Conservation (phyloP, 768 basidiomycete genomes). For the Hemileccinum rubropunctum region DNA sequence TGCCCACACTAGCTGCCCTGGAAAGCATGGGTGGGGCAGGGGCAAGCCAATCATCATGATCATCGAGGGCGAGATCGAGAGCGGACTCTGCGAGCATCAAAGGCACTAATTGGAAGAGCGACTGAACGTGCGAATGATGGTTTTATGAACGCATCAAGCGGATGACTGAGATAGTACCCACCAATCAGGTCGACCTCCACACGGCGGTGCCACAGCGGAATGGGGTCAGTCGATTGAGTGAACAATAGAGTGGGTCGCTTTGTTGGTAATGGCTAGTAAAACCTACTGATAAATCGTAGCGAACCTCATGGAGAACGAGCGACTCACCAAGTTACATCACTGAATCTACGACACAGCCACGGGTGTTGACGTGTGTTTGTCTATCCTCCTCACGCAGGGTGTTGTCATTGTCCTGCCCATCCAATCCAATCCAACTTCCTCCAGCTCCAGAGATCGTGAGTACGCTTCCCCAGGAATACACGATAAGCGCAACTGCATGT, state of each 20-base stretch:
- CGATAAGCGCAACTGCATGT: background rate
- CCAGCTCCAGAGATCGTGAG: slow-evolving; percentile 55
- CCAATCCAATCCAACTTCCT: slow-evolving; percentile 39
- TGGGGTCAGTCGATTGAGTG: background rate
- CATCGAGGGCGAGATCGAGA: slow-evolving; percentile 64
- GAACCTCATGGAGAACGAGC: background rate
- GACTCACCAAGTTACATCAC: too few species aligned
- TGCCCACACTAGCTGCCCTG: slow-evolving; percentile 63
- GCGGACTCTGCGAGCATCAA: slow-evolving; percentile 59
- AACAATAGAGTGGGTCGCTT: background rate
- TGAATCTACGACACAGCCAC: slow-evolving; percentile 22
- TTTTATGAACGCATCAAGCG: slow-evolving; percentile 1
- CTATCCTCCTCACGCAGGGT: background rate
- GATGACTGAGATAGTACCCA: background rate
- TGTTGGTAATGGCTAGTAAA: background rate
- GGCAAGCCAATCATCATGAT: slow-evolving; percentile 67
- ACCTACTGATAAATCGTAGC: background rate
- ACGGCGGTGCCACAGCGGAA: slow-evolving; percentile 5
- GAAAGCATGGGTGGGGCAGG: slow-evolving; percentile 51
- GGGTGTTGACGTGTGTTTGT: slow-evolving; percentile 25
- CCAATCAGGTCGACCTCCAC: slow-evolving; percentile 12
- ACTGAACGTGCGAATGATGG: slow-evolving; percentile 1
- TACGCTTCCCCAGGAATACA: slow-evolving; percentile 18
- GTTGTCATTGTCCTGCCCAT: slow-evolving; percentile 4
- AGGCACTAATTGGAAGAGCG: background rate